Evolutionary conservation across 345 rosid species (phyloP), one percentile per base, ranked within the genome.

Genomic region (Bretschneidera sinensis): DNA sequence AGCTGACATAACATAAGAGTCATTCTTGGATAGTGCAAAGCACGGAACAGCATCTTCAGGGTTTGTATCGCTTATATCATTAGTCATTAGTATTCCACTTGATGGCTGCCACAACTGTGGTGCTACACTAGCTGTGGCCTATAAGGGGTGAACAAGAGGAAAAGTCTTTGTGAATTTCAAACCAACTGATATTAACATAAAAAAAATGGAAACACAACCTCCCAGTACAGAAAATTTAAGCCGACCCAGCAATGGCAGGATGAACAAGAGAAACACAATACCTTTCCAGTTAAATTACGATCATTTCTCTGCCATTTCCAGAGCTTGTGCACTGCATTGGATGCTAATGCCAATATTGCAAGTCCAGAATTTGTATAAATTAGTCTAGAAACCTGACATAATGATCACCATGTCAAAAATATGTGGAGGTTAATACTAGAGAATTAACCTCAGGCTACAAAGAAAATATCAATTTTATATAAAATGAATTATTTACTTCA

Each of bases 241-340:
- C 22, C 52, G 21, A 57, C 50, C 23, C 5, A 59, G 23, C 11
- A 51, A 49, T 10, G 54, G 11, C 19, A 53, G 21, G 55, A 22
- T 17, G 59, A 60, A 21, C 35, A 33, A 57, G 34, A 60, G 59
- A 71, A 53, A 33, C 24, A 24, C 20, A 34, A 43, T 70, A 87
- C 96, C 91, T 80, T 82, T 49, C 68, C 80, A 19, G 64, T 60
- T 47, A 17, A 8, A 65, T 81, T 81, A 10, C 79, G 71, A 22
- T 85, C 92, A 75, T 69, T 84, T 70, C 71, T 71, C 63, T 71
- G 85, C 97, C 97, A 91, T 70, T 91, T 85, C 96, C 97, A 87
- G 48, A 87, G 83, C 80, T 84, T 85, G 73, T 87, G 96, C 18
- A 82, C 87, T 16, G 96, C 97, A 77, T 87, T 91, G 63, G 91